These are phyloP conservation scores for Scutellaria minor DNA, from an alignment of 257 asterid species.

Conservation along the genomic window DNA sequence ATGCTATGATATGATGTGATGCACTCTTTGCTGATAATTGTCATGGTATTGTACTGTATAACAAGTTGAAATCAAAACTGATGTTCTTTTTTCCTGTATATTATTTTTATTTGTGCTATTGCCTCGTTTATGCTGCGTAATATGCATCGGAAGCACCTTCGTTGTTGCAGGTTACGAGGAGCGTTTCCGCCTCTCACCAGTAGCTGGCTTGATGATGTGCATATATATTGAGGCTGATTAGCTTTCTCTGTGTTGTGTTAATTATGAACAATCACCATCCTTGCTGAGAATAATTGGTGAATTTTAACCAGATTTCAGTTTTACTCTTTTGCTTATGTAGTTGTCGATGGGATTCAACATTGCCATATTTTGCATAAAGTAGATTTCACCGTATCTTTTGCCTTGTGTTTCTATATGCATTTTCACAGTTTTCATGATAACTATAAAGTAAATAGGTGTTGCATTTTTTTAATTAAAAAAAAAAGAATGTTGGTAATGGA, in stretches of 20 bases:
- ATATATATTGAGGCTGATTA: background rate
- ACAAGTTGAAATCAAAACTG: constrained; percentile 4
- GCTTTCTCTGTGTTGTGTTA: background rate
- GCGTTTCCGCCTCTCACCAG: background rate
- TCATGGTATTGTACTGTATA: background rate
- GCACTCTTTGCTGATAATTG: background rate
- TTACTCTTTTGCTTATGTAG: background rate
- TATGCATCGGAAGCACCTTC: background rate
- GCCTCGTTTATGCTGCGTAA: background rate
- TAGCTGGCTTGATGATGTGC: background rate
- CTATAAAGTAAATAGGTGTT: no score
- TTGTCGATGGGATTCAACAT: background rate
- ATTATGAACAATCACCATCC: background rate
- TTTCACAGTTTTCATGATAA: no score
- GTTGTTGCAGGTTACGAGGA: background rate
- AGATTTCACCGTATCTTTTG: no score
- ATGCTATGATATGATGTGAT: constrained; percentile 4
- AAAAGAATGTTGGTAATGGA: no score
- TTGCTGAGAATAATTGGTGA: background rate
- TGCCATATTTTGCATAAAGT: no score
- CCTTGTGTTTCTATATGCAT: no score
- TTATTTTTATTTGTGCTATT: background rate
- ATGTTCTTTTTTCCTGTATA: background rate
- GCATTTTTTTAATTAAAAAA: no score
- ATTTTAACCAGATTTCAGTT: background rate